Evolutionary conservation across 2,329 filamentous ascomycete species (phyloP).

Genomic region (Fusarium chaquense): DNA sequence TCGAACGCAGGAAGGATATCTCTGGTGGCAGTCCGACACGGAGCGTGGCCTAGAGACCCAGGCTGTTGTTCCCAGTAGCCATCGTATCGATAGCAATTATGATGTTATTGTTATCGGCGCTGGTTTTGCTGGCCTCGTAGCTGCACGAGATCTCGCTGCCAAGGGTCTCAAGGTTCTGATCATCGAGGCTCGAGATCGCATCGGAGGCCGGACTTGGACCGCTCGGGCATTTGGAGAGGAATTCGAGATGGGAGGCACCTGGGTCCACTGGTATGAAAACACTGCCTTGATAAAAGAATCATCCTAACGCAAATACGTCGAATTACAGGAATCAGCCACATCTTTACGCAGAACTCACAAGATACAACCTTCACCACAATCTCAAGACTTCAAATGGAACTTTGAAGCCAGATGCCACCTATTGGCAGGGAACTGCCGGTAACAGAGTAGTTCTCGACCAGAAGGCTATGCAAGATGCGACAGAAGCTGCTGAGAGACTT

Average conservation of each 20-base stretch:
- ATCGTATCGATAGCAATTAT: neutral
- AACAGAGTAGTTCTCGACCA: neutral
- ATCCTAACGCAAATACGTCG: neutral
- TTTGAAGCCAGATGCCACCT: neutral
- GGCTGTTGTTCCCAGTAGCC: neutral
- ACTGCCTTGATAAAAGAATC: rapidly evolving
- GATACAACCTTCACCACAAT: neutral
- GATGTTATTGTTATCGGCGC: conserved; percentile 33
- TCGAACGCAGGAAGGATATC: neutral
- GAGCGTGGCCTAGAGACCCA: neutral
- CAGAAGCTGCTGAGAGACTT: neutral
- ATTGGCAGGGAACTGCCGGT: neutral
- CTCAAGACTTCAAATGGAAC: neutral
- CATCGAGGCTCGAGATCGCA: conserved; percentile 56
- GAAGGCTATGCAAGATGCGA: neutral
- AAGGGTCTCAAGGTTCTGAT: conserved; percentile 45
- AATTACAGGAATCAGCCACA: conserved; percentile 27
- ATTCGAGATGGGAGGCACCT: conserved; percentile 58
- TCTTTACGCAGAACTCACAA: neutral
- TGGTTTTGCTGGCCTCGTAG: conserved; percentile 27
- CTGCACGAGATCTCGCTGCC: conserved; percentile 16
- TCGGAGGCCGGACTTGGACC: conserved; percentile 58
- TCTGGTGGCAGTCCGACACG: neutral
- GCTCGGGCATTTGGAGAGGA: conserved; percentile 50
- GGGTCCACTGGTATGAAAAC: conserved; percentile 50